Evolutionary conservation across 1,284 basidiomycete genomes (phyloP), one percentile per base, ranked within the genome.

Genomic region (Leccinum laetum): DNA sequence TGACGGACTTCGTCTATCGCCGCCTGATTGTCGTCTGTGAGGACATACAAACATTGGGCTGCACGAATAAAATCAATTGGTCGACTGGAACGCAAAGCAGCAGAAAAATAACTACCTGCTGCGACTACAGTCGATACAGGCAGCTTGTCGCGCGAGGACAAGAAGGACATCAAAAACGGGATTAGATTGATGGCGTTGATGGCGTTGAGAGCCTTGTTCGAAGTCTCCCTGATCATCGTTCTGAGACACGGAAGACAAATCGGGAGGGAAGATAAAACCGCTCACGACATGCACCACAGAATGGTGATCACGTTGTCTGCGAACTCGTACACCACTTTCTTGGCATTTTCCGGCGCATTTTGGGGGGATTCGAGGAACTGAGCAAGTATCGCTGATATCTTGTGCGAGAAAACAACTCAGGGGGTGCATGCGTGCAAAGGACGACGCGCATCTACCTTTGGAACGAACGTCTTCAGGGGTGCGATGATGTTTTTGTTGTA

Each of bases 211-310:
- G 94, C 93, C 79, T 96, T 96, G 79, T 95, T 93, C 62, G 92
- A 95, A 2, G 94, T 95, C 82, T 95, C 93, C 75, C 93, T 93
- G 82, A 77, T 69, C 75, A 78, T 74, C 60, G 11, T 52, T 24
- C 72, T 71, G 62, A 72, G 69, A 63, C 59, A 41, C 62, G 52
- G 62, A 53, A 49, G 7, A 35, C 14, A 24, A 60, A 14, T 37
- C 5, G 10, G 61, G 63, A 5, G 2, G 56, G 26, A n/a, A n/a
- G 55, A 21, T 10, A 26, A 58, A 56, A 18, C 5, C 13, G 83
- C 93, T 86, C 79, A 95, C 94, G 93, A 93, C 66, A 98, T 83
- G 79, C 94, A 95, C 96, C 96, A 98, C 35, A 98, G 77, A 24
- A 93, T 87, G 9, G 93, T 95, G 68, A 97, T 91, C 32, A 96